Conservation (phyloP, 2,329 filamentous ascomycete genomes). For the Fusarium sulawesiense region DNA sequence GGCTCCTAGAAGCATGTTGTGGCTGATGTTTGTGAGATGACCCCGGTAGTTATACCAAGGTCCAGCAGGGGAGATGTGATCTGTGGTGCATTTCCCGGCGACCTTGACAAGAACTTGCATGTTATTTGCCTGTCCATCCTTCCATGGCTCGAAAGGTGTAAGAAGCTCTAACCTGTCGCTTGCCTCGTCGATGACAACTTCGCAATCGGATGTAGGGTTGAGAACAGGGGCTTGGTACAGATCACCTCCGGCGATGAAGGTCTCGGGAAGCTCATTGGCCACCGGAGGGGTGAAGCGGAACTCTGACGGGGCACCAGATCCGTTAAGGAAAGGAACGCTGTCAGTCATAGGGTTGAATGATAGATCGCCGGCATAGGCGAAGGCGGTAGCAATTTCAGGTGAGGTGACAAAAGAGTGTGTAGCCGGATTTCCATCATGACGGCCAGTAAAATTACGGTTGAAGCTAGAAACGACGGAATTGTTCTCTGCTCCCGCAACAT, state of each 20-base stretch:
- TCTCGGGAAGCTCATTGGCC: background rate
- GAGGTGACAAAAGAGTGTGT: constrained; percentile 76
- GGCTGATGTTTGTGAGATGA: constrained; percentile 95
- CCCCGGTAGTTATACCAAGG: constrained; percentile 99
- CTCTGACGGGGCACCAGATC: constrained; percentile 48
- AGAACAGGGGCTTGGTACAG: background rate
- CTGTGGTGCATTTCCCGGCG: constrained; percentile 95
- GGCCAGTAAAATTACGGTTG: constrained; percentile 51
- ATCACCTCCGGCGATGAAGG: background rate
- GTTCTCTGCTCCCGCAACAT: constrained; percentile 72
- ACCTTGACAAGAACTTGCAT: constrained; percentile 85
- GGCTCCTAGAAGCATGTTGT: constrained; percentile 96
- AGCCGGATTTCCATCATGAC: constrained; percentile 54
- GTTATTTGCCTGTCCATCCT: constrained; percentile 67
- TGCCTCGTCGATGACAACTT: constrained; percentile 33
- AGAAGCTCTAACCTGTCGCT: constrained; percentile 49
- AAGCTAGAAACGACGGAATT: constrained; percentile 93
- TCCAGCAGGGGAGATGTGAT: constrained; percentile 96
- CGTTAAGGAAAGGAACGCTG: constrained; percentile 72
- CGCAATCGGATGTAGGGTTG: background rate
- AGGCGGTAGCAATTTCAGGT: constrained; percentile 94
- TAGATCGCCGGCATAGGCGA: constrained; percentile 90
- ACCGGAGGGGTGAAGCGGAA: background rate
- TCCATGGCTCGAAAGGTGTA: constrained; percentile 44
- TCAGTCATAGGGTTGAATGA: constrained; percentile 98